Base-by-base conservation (phyloP, 1,284 basidiomycete genomes). In the Peniophora sp. region DNA sequence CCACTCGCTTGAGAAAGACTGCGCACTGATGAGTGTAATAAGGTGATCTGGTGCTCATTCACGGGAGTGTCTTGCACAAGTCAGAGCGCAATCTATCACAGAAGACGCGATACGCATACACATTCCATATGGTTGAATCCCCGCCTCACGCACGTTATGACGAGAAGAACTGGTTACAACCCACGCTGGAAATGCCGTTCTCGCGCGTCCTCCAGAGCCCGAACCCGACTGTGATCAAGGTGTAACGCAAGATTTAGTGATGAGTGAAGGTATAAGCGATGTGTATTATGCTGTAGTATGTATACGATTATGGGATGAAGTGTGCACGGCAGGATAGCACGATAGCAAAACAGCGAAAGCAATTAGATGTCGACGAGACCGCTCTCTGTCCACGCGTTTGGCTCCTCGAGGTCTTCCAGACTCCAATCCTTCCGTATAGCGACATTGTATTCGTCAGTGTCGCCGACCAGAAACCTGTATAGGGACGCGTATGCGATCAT, bases 401-500 rank as follows among this genome's bases (percentile, higher is more conserved):
- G 27, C 27, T 32, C 27, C 27, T 5, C 37, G n/a, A 82, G 55
- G 10, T 83, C 75, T 56, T 87, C 81, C 20, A 92, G 78, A 51
- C 73, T 79, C 90, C 89, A 92, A 60, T 81, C 83, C 14, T 83
- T 66, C 24, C 71, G 68, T 14, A 81, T 68, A 43, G 73, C 73
- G 17, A 82, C 76, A 34, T 69, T 72, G 62, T 81, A 90, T 24
- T 72, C 73, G 57, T 97, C 93, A 39, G 74, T 68, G 55, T 85
- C 78, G 2, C 69, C 71, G 0, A 68, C 69, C n/a, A 85, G 71
- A 54, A 96, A 86, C 11, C 92, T 79, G 56, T 87, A 68, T 74
- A 94, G 85, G 0, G 89, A 85, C 5, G 92, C 85, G 88, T 88
- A 94, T 1, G 78, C 94, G 56, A 97, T 90, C 94, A 97, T 97